Evolutionary conservation across 2,329 filamentous ascomycete genomes (phyloP), one percentile per base, ranked within the genome.

Genomic region (Cordyceps pruinosa): DNA sequence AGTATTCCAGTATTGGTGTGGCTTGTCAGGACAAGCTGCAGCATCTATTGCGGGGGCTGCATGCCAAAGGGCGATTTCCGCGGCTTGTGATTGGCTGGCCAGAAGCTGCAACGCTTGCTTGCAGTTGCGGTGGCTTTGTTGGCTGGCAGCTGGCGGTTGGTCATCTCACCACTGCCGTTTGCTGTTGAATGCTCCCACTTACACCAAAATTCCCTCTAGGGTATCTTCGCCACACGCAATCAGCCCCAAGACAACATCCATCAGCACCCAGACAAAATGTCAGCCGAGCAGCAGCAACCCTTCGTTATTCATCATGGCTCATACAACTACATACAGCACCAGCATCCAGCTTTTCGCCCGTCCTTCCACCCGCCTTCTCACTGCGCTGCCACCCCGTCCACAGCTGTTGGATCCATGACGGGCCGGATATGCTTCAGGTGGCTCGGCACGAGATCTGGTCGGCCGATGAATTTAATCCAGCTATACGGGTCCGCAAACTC

Each of bases 401-500:
- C 26, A 5, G 19, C 48, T 4, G 47, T 52, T 19, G 56, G 56
- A 32, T 57, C 56, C 56, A 57, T 57, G 2, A 52, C 23, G 6
- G 48, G 41, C 5, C 56, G 46, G 17, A 57, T 51, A 37, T 57
- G 56, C 17, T 52, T 26, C 21, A 51, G 26, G 32, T 57, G 48
- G 8, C 39, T n/a, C 6, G 56, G 56, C 6, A 57, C 48, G 5
- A 45, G 37, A 13, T 47, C 39, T 23, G 56, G 56, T 9, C 56
- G 37, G 12, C 56, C 56, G 26, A 57, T 57, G 19, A 51, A 57
- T 25, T 51, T 50, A 25, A 57, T 57, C 56, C 56, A 57, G 25
- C 56, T 57, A 19, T 57, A 57, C 13, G 56, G 56, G 37, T 57
- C 56, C 4, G 47, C 41, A 30, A 57, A 57, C 41, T 57, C 56